Evolutionary conservation across 208 protist species (phyloP).

Genomic region (Giardia muris): DNA sequence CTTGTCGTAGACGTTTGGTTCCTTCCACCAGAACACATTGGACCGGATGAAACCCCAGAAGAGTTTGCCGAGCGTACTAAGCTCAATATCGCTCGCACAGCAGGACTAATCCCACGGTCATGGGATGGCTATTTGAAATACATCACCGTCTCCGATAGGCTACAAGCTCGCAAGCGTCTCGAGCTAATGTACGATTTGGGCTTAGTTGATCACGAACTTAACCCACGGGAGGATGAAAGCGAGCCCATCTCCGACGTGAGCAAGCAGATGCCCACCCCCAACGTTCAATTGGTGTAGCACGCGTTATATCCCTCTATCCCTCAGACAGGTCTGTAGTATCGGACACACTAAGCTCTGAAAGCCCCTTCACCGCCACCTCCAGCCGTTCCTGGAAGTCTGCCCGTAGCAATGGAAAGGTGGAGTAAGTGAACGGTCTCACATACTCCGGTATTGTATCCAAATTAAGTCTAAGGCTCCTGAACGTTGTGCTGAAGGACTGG

Average conservation of each 20-base stretch:
- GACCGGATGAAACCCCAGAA: slow-evolving; percentile 1
- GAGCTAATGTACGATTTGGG: no score
- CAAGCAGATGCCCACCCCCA: no score
- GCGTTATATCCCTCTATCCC: no score
- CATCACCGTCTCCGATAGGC: not conserved
- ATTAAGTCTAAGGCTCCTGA: not conserved
- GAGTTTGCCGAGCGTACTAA: slow-evolving; percentile 22
- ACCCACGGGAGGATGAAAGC: no score
- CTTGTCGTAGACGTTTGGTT: slow-evolving; percentile 38
- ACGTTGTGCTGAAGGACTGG: not conserved
- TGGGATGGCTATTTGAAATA: slow-evolving; percentile 35
- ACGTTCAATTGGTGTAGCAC: no score
- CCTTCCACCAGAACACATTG: not conserved
- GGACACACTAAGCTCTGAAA: no score
- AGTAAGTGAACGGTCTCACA: not conserved
- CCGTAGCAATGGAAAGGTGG: not conserved
- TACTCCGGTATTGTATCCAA: not conserved
- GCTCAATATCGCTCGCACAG: not conserved
- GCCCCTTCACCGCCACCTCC: not conserved
- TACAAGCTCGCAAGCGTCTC: no score
- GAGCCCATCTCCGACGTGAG: no score
- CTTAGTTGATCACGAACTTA: no score
- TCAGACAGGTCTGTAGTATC: no score
- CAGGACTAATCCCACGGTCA: slow-evolving; percentile 6
- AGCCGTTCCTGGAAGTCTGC: not conserved